phyloP scores from a whole-genome alignment of 768 basidiomycete genomes.

The Hygrophoropsis aurantiaca region DNA sequence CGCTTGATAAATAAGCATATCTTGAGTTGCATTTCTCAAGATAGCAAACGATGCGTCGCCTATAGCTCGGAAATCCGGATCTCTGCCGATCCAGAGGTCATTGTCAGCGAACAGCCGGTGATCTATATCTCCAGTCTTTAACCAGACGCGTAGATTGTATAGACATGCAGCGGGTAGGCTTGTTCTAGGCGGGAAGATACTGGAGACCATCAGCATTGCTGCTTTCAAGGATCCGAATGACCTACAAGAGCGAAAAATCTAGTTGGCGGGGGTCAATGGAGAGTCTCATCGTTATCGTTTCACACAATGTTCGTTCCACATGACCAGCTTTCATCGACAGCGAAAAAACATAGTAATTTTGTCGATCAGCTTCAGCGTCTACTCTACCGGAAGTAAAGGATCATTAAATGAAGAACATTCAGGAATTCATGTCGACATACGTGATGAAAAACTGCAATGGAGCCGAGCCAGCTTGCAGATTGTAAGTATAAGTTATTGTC shows the following conservation, averaged over 20 bases:
- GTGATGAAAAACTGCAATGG: constrained; percentile 51
- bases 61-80: constrained; percentile 62
- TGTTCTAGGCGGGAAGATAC: constrained; percentile 60
- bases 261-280: constrained; percentile 52
- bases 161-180: constrained; percentile 54
- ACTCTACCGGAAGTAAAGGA: constrained; percentile 26
- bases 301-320: constrained; percentile 53
- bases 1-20: constrained; percentile 53
- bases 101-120: constrained; percentile 66
- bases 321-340: constrained; percentile 55
- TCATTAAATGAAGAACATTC: constrained; percentile 19
- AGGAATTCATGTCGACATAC: constrained; percentile 32
- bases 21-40: constrained; percentile 40
- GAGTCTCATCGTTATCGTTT: constrained; percentile 46
- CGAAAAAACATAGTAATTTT: constrained; percentile 46
- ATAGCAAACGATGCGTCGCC: constrained; percentile 56
- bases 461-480: constrained; percentile 41
- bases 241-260: constrained; percentile 64
- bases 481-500: constrained; percentile 44
- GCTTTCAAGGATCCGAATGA: neutral
- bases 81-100: constrained; percentile 64
- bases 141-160: constrained; percentile 63
- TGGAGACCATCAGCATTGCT: constrained; percentile 18
- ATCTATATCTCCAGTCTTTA: constrained; percentile 55
- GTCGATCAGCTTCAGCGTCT: constrained; percentile 24